Evolutionary conservation across 1,284 basidiomycete genomes (phyloP), one percentile per base, ranked within the genome.

Genomic region (Naganishia sp.): DNA sequence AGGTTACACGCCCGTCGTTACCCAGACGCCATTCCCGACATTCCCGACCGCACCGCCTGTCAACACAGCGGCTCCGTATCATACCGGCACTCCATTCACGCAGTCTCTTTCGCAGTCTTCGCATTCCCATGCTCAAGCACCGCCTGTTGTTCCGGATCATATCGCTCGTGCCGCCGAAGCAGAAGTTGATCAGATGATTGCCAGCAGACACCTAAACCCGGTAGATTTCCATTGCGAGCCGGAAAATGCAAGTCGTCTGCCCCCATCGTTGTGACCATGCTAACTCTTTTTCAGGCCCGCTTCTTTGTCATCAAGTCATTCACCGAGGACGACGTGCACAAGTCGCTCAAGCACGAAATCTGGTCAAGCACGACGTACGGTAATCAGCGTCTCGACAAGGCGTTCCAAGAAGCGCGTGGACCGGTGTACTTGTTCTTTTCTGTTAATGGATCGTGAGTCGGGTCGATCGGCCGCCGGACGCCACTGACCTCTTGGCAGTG

Each of bases 231-330:
- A 95, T 72, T 87, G 86, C 65, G 84, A 87, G 58, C 93, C 94
- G 7, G 77, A 83, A 50, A 89, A 87, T 76, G 90, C 90, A 70
- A 73, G 88, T 82, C 18, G 46, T 32, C 35, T 56, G 7, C 49
- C 35, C 62, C 41, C 21, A 39, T 11, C 35, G 5, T 31, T 43
- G 45, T 35, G 13, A 5, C 21, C 18, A 39, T 55, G 25, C 39
- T 60, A 10, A 50, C 39, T 39, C 25, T 62, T 32, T 45, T 61
- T 13, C 72, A 90, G 87, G 92, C 94, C 9, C 85, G 93, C 18
- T 97, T 85, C 81, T 96, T 96, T 74, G 94, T 97, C 35, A 97
- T 97, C 85, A 96, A 97, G 79, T 94, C 90, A 0, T 97, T 94
- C 80, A 97, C 94, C 2, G 94, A 97, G 77, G 94, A 97, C 73